Evolutionary conservation across 257 asterid species (phyloP), one percentile per base, ranked within the genome.

Genomic region (Eustoma russellianum): DNA sequence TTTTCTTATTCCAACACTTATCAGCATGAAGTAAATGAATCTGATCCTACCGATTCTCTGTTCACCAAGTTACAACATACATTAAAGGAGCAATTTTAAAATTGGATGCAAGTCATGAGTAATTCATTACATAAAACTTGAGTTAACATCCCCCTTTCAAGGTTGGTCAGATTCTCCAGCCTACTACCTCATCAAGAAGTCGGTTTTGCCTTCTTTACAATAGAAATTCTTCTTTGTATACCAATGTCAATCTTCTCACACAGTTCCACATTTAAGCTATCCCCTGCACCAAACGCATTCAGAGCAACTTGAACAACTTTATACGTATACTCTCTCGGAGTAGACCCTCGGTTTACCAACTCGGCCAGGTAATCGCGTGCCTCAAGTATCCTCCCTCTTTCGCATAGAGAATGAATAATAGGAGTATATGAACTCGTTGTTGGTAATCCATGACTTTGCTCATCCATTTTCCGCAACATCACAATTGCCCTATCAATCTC

Each of bases 281-380:
- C 64, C 66, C 56, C 66, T 77, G 65, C 68, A 46, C 86, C 90
- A 5, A 28, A 75, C 5, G 69, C 62, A 58, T 59, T 72, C n/a
- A 87, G 59, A 3, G 75, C 75, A 51, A 74, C 68, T 60, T 68
- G 50, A 58, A 91, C 85, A 49, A 84, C 64, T 44, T 54, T 76
- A 44, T 87, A 91, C 43, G 97, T 87, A 70, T 68, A 74, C 62
- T 80, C 96, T 55, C 98, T 81, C 0, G 97, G 96, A 67, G 77
- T 49, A 2, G 93, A 80, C 30, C 98, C 98, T 55, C 76, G 79
- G 52, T 56, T 64, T 15, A 77, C 85, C 77, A 84, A 66, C 83
- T 91, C 90, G 45, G 61, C 70, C 63, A 91, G 48, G 59, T 79
- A 77, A 66, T 67, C 80, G 61, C 64, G 58, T 7, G 95, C 97